Evolutionary conservation across 129 eudicot species (phyloP), one percentile per base, ranked within the genome.

Genomic region (Escallonia rubra): DNA sequence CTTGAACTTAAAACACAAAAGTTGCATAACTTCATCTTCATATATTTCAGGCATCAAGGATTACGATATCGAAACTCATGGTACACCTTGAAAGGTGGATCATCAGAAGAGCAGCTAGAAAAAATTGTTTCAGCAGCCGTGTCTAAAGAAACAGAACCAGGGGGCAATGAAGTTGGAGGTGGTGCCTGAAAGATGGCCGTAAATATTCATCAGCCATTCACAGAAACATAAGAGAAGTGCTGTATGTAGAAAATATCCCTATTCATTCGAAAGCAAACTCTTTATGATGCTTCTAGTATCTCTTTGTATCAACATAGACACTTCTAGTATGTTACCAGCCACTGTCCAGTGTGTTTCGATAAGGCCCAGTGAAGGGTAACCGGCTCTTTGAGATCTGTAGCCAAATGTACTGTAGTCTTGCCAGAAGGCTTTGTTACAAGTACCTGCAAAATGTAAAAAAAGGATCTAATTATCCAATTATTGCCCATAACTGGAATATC

Each of bases 361-460:
- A 94, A 75, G 68, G 93, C 97, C 99, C 99, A 94, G 75, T 94
- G 99, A 72, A 94, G 99, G 70, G 79, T 76, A 66, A 85, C 84
- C 7, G 93, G 87, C 60, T 86, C 87, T 55, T 77, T 72, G 61
- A 82, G 54, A 80, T 94, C 85, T 63, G 97, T 94, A 65, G 89
- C 99, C 65, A 94, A 68, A 71, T 64, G 81, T 74, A 90, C 84
- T 72, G 74, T 81, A 50, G 71, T 85, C 83, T 77, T 89, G 64
- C 83, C 83, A 55, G 79, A 74, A 69, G 81, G 73, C 77, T 81
- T 85, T 64, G 92, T 80, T 48, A 87, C 90, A 81, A 87, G 93
- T 65, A 87, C 99, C 99, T 94, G 78, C 45, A 72, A 61, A 14
- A 71, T 10, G 67, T 23, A 79, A 42, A 59, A 42, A 59, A 53